Conservation (phyloP, 768 basidiomycete genomes). For the Mycena venus region DNA sequence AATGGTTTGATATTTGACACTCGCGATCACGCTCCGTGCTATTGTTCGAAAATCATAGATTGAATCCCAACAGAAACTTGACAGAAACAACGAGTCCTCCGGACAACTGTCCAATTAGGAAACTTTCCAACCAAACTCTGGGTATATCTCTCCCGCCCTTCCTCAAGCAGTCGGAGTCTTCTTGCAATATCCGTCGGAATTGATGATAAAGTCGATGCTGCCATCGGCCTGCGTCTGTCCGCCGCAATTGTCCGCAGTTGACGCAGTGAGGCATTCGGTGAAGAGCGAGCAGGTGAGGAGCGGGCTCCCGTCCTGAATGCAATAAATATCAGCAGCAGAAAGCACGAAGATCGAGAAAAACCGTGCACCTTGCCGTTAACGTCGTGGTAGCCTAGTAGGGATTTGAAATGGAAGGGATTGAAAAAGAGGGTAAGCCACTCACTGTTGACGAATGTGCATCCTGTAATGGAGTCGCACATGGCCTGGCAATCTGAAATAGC, state of each 20-base stretch:
- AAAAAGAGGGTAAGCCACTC: constrained; percentile 28
- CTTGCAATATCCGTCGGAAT: constrained; percentile 61
- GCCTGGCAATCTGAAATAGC: constrained; percentile 54
- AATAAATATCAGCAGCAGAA: constrained; percentile 15
- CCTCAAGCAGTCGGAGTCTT: constrained; percentile 24
- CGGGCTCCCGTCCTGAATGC: constrained; percentile 53
- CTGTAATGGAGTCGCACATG: constrained; percentile 57
- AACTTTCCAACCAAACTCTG: constrained; percentile 18
- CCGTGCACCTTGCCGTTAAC: constrained; percentile 57
- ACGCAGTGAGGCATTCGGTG: constrained; percentile 49
- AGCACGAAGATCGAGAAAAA: not conserved
- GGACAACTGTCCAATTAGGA: constrained; percentile 18
- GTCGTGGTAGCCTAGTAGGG: constrained; percentile 55
- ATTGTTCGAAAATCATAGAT: constrained; percentile 13
- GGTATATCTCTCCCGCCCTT: constrained; percentile 16
- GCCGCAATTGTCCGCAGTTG: constrained; percentile 55
- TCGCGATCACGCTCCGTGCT: constrained; percentile 10
- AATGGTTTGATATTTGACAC: constrained; percentile 10
- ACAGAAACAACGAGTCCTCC: constrained; percentile 20
- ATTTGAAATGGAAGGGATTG: constrained; percentile 3
- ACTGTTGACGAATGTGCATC: constrained; percentile 61
- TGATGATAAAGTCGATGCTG: constrained; percentile 53
- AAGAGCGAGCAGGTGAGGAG: constrained; percentile 60
- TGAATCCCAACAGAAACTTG: constrained; percentile 13
- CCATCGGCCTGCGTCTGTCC: constrained; percentile 60